Conservation (phyloP, 169 alveolate genomes). For the Plasmodium falciparum region DNA sequence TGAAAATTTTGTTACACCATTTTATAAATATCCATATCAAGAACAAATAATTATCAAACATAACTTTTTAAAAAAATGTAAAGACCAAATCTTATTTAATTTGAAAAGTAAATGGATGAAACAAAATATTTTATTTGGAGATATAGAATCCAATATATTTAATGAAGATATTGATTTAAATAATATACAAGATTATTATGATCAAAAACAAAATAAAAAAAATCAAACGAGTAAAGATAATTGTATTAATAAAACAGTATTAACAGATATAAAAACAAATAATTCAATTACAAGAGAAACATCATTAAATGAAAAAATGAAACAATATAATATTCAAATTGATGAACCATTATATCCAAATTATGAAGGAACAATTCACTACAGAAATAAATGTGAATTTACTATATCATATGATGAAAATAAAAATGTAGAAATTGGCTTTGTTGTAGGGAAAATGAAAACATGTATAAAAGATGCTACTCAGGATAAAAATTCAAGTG, state of each 20-base stretch:
- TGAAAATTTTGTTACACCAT: slow-evolving; percentile 76
- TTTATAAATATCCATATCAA: slow-evolving; percentile 60
- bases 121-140: slow-evolving; percentile 56
- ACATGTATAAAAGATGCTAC: slow-evolving; percentile 25
- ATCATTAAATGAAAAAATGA: slow-evolving; percentile 46
- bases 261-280: slow-evolving; percentile 12
- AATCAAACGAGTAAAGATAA: slow-evolving; percentile 43
- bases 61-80: slow-evolving; percentile 67
- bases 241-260: slow-evolving; percentile 32
- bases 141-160: slow-evolving; percentile 1
- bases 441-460: slow-evolving; percentile 65
- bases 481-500: slow-evolving; percentile 21
- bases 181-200: background rate
- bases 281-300: slow-evolving; percentile 11
- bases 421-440: slow-evolving; percentile 75
- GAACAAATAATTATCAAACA: slow-evolving; percentile 72
- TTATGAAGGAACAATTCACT: slow-evolving; percentile 20
- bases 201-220: slow-evolving; percentile 15
- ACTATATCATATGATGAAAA: slow-evolving; percentile 73
- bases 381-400: slow-evolving; percentile 76
- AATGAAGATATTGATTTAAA: slow-evolving; percentile 14
- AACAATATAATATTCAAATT: slow-evolving; percentile 38
- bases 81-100: slow-evolving; percentile 50
- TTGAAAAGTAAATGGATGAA: slow-evolving; percentile 53
- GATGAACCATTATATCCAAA: slow-evolving; percentile 63